phyloP scores from a whole-genome alignment of 208 protist species.

The Angomonas ambiguus region DNA sequence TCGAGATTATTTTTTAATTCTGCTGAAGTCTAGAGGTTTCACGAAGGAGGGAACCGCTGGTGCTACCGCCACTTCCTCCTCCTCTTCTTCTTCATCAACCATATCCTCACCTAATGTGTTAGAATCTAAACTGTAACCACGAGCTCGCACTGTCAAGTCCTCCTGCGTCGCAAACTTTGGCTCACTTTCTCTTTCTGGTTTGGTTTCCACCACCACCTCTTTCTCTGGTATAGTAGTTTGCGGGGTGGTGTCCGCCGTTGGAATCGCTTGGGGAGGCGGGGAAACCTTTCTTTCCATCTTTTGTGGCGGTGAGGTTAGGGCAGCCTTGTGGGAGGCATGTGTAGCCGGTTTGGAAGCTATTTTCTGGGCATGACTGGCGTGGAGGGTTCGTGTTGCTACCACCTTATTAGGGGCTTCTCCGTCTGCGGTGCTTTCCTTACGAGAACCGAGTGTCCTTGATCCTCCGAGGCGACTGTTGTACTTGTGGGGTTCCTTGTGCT shows the following conservation, averaged over 20 bases:
- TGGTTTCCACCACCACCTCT: too few species aligned
- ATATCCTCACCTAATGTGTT: neutral
- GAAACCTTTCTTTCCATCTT: neutral
- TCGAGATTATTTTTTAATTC: neutral
- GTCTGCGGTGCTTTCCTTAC: neutral
- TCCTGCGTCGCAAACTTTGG: neutral
- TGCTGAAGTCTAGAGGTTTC: constrained; percentile 22
- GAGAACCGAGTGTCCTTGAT: too few species aligned
- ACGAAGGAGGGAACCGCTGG: constrained; percentile 9
- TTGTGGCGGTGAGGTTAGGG: neutral
- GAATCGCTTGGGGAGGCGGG: neutral
- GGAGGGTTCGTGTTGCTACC: neutral
- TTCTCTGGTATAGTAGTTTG: too few species aligned
- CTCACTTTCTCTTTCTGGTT: too few species aligned
- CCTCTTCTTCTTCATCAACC: too few species aligned
- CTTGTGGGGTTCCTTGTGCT: neutral
- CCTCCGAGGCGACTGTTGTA: too few species aligned
- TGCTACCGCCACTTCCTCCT: neutral
- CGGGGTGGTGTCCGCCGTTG: neutral
- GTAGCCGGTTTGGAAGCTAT: neutral
- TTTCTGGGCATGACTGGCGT: too few species aligned
- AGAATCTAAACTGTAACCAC: neutral
- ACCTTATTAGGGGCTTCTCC: constrained; percentile 3
- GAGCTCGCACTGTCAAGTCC: neutral
- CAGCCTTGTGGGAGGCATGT: neutral